phyloP scores from a whole-genome alignment of 148 eudicot genomes.

The Rhododendron kiyosumense region DNA sequence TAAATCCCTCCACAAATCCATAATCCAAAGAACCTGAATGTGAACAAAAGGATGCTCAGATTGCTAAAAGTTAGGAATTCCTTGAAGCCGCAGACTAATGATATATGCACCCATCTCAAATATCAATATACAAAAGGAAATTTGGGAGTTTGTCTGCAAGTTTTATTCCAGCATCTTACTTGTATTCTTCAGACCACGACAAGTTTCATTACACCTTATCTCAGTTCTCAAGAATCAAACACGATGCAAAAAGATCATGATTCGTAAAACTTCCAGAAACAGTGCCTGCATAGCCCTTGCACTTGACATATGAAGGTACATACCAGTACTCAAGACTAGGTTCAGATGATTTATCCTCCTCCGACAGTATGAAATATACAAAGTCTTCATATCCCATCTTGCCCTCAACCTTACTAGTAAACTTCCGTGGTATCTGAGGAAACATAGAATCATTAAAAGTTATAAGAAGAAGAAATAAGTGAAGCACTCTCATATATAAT shows the following conservation, averaged over 20 bases:
- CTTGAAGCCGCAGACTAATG: neutral
- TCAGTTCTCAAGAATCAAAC: neutral
- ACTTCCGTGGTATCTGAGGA: constrained; percentile 70
- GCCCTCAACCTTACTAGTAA: constrained; percentile 73
- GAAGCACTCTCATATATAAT: neutral
- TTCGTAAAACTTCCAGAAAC: neutral
- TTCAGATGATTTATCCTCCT: constrained; percentile 93
- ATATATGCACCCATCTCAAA: neutral
- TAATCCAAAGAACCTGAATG: neutral
- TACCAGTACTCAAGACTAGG: constrained; percentile 93
- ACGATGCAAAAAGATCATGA: neutral
- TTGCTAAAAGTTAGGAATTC: neutral
- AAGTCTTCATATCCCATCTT: constrained; percentile 99
- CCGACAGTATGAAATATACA: constrained; percentile 84
- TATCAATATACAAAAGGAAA: neutral
- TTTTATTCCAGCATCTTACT: neutral
- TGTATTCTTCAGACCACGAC: neutral
- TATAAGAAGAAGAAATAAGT: constrained; percentile 2
- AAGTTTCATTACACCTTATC: neutral
- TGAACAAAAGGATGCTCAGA: neutral
- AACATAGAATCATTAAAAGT: neutral
- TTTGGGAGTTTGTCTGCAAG: neutral
- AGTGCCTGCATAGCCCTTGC: neutral
- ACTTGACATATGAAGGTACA: constrained; percentile 6
- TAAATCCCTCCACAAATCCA: neutral